phyloP scores from a whole-genome alignment of 1,284 basidiomycete species.

The Singerocomus rubriflavus region DNA sequence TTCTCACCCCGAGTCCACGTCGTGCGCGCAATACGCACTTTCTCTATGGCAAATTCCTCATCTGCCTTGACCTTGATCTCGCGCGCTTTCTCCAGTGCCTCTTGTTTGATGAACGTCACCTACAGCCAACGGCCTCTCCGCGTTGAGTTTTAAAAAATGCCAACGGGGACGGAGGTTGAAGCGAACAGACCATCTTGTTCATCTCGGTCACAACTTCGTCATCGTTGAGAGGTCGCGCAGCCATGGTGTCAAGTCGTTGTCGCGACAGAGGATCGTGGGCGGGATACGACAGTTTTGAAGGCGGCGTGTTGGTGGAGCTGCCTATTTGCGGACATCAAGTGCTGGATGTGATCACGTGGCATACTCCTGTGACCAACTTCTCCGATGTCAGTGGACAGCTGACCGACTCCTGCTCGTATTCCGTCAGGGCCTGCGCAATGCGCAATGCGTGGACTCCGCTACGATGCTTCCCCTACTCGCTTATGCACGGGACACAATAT shows the following conservation, averaged over 20 bases:
- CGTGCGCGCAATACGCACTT: constrained; percentile 48
- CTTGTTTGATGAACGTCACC: constrained; percentile 97
- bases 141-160: constrained; percentile 6
- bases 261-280: not conserved
- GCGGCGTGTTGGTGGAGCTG: not conserved
- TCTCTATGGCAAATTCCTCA: constrained; percentile 96
- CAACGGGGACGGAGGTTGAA: not conserved
- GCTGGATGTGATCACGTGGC: constrained; percentile 1
- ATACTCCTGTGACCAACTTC: not conserved
- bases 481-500: too few relatives aligned
- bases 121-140: constrained; percentile 31
- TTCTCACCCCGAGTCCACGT: too few relatives aligned
- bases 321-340: constrained; percentile 3
- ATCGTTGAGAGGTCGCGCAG: constrained; percentile 79
- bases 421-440: too few relatives aligned
- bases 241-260: constrained; percentile 39
- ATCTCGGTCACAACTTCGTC: constrained; percentile 96
- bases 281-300: not conserved
- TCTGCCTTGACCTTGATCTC: constrained; percentile 96
- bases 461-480: too few relatives aligned
- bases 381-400: too few relatives aligned
- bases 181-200: constrained; percentile 94
- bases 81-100: constrained; percentile 93
- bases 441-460: too few relatives aligned
- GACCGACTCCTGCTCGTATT: too few relatives aligned